These are phyloP conservation scores for Nematodospora anomalae DNA, from an alignment of 1,139 yeast genomes.

Conservation along the genomic window DNA sequence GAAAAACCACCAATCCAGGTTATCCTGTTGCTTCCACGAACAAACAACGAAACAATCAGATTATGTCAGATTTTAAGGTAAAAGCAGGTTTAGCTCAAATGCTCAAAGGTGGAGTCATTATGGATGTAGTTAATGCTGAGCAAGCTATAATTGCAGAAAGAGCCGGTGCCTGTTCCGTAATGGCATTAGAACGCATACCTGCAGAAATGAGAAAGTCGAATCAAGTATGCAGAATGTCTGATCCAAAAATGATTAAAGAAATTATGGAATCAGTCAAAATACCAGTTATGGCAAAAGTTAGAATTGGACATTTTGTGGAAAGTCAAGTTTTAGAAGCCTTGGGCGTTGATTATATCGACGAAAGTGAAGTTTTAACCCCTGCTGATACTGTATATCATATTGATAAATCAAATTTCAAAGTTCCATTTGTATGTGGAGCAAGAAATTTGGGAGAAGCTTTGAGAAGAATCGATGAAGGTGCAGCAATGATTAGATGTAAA, in stretches of 20 bases:
- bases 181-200: conserved; percentile 86
- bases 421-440: conserved; percentile 88
- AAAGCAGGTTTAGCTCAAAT: conserved; percentile 86
- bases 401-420: conserved; percentile 58
- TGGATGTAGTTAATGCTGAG: conserved; percentile 55
- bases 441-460: conserved; percentile 82
- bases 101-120: conserved; percentile 68
- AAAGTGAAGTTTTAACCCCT: conserved; percentile 81
- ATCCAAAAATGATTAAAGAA: conserved; percentile 75
- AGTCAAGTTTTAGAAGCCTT: conserved; percentile 77
- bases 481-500: conserved; percentile 85
- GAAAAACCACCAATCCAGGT: too few species aligned
- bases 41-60: too few species aligned
- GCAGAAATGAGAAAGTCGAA: conserved; percentile 86
- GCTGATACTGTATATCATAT: conserved; percentile 75
- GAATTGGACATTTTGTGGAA: conserved; percentile 84
- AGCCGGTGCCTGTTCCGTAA: conserved; percentile 90
- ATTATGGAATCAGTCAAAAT: conserved; percentile 73
- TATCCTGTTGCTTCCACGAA: too few species aligned
- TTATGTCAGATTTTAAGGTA: conserved; percentile 57
- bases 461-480: conserved; percentile 80
- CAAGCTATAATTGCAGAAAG: conserved; percentile 66
- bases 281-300: conserved; percentile 86
- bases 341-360: conserved; percentile 80
- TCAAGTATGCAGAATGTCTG: conserved; percentile 86